Base-by-base conservation (phyloP, 345 rosid genomes). In the Linum tenue region DNA sequence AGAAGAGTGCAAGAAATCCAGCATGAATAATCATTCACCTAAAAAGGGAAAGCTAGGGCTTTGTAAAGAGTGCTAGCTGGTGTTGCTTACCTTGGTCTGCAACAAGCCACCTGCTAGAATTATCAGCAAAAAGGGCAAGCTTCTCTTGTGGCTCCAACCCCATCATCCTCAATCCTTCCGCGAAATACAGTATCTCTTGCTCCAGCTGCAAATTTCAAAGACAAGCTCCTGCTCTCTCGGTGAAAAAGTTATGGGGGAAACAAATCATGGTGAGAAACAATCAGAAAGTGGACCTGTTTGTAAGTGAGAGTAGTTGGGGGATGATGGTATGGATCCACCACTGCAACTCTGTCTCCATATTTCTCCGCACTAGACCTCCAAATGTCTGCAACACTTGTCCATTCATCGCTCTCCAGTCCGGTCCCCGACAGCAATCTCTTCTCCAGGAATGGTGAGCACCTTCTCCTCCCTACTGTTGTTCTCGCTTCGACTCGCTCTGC, bases 51-150 rank as follows among this genome's bases (percentile, higher is more conserved):
- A 22, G 31, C 31, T 22, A 22, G 5, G 38, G 58, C 15, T 1
- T 31, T 2, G 1, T 12, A 22, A 7, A 39, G 15, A 36, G 55
- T 17, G 10, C 0, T 10, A 31, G 7, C 1, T 44, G 7, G 15
- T 31, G 39, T 14, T 39, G 9, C 8, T 3, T 71, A 89, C 98
- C 98, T 90, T 92, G 98, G 80, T 92, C 97, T 1, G 90, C 87
- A 72, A 83, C 82, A 78, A 92, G 87, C 98, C 98, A 92, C 1
- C 98, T 85, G 57, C 83, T 82, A 0, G 98, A 92, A 79, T 92
- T 92, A 76, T 92, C 98, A 62, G 98, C 91, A 73, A 85, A 92
- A 65, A 92, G 85, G 53, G 96, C 83, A 70, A 92, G 60, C 70
- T 87, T 92, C 75, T 92, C 98, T 60, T 86, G 85, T 44, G 96